phyloP scores from a whole-genome alignment of 768 basidiomycete genomes.

The Daedalea quercina region DNA sequence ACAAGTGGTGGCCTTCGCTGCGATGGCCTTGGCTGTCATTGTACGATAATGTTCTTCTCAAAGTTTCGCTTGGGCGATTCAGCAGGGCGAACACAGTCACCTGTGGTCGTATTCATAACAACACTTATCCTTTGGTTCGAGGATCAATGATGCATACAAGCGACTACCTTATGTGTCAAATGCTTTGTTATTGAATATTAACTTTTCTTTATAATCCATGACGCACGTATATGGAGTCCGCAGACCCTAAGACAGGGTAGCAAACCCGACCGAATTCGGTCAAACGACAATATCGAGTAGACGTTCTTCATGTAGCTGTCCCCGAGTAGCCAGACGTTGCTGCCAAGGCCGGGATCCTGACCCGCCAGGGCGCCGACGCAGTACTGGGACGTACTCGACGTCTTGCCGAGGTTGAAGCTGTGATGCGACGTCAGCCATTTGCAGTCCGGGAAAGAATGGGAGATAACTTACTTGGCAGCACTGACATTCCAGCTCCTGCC shows the following conservation, averaged over 20 bases:
- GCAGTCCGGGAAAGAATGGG: background rate
- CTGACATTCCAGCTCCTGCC: constrained; percentile 13
- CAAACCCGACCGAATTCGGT: constrained; percentile 18
- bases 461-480: constrained; percentile 10
- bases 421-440: background rate
- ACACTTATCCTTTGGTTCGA: too few species aligned
- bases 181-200: too few species aligned
- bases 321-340: constrained; percentile 17
- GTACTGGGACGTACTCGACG: constrained; percentile 7
- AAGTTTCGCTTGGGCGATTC: too few species aligned
- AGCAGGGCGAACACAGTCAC: too few species aligned
- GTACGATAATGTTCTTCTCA: too few species aligned
- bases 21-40: too few species aligned
- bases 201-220: too few species aligned
- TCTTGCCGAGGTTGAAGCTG: constrained; percentile 28
- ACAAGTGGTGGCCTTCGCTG: too few species aligned
- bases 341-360: constrained; percentile 14
- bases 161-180: too few species aligned
- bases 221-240: too few species aligned
- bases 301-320: constrained; percentile 21
- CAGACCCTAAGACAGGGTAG: background rate
- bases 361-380: constrained; percentile 21
- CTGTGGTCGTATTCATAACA: too few species aligned
- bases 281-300: constrained; percentile 20
- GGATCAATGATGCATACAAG: too few species aligned